phyloP scores from a whole-genome alignment of 192 early-diverging fungal species.

The Linnemannia hyalina region DNA sequence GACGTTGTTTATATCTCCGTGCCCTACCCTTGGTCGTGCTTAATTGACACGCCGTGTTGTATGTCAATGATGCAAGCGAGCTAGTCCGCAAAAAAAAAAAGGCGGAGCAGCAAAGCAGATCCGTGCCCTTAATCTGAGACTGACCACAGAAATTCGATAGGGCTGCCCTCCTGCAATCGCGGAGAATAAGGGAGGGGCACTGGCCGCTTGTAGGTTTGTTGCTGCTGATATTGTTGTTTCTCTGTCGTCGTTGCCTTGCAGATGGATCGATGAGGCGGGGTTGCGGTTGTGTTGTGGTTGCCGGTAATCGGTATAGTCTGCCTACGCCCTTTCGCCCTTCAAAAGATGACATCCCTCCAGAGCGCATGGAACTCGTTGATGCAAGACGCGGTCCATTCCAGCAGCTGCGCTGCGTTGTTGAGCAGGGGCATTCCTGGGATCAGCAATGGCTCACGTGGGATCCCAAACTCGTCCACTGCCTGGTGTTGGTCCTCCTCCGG shows the following conservation, averaged over 20 bases:
- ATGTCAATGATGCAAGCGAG: too few species aligned
- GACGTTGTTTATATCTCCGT: too few species aligned
- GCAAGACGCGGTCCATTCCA: constrained; percentile 36
- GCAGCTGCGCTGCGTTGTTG: constrained; percentile 37
- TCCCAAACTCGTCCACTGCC: constrained; percentile 15
- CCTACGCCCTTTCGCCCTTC: not conserved
- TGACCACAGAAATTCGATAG: too few species aligned
- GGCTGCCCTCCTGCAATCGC: too few species aligned
- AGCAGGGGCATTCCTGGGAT: constrained; percentile 43
- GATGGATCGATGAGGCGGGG: not conserved
- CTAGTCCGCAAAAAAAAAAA: not conserved
- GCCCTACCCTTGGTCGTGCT: too few species aligned
- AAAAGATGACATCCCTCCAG: constrained; percentile 20
- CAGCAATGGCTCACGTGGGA: constrained; percentile 20
- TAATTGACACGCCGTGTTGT: too few species aligned
- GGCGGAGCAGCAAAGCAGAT: not conserved
- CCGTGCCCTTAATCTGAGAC: too few species aligned
- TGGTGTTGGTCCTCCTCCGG: constrained; percentile 11
- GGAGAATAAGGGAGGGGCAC: too few species aligned
- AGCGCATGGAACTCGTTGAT: constrained; percentile 16
- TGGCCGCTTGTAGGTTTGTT: too few species aligned
- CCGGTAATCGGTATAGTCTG: not conserved
- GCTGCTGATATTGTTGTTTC: too few species aligned
- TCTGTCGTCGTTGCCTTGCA: too few species aligned
- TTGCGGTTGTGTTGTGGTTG: too few species aligned